Percentiles rank a stretch among this genome's conserved stretches.
phyloP scores from a whole-genome alignment of 73 alveolate genomes.

The Paramecium octaurelia region DNA sequence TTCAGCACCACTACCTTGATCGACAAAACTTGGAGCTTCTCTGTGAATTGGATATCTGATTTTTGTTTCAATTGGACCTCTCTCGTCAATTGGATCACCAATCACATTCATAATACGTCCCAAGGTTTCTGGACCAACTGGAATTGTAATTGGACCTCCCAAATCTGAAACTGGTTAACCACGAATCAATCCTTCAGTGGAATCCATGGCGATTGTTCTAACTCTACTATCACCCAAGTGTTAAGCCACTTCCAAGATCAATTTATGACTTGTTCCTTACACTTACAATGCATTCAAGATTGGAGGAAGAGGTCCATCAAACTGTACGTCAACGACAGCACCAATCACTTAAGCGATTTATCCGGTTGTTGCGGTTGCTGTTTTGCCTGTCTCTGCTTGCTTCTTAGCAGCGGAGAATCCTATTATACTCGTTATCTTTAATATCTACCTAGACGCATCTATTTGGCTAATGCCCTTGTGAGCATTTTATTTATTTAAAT shows the following conservation, averaged over 20 bases:
- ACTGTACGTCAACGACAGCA: slow-evolving; percentile 98
- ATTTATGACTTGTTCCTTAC: slow-evolving; percentile 76
- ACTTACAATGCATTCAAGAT: slow-evolving; percentile 95
- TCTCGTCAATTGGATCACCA: slow-evolving; percentile 97
- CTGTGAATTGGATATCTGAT: slow-evolving; percentile 91
- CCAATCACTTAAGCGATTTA: slow-evolving; percentile 94
- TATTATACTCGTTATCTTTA: background rate
- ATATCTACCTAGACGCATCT: slow-evolving; percentile 3
- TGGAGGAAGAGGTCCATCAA: slow-evolving; percentile 94
- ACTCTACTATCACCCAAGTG: slow-evolving; percentile 94
- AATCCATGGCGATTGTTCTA: slow-evolving; percentile 97
- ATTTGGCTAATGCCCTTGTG: slow-evolving; percentile 41
- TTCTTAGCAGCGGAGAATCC: slow-evolving; percentile 55
- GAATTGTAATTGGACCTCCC: slow-evolving; percentile 92
- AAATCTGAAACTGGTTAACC: slow-evolving; percentile 91
- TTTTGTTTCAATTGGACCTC: slow-evolving; percentile 82
- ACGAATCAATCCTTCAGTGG: slow-evolving; percentile 96
- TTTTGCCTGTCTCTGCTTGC: slow-evolving; percentile 45
- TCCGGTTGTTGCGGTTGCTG: slow-evolving; percentile 51
- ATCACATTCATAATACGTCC: slow-evolving; percentile 96
- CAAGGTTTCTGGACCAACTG: slow-evolving; percentile 95
- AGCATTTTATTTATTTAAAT: background rate
- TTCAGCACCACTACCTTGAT: slow-evolving; percentile 89
- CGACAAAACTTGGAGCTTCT: slow-evolving; percentile 94
- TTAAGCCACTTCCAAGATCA: slow-evolving; percentile 95